Evolutionary conservation across 805 yeast genomes (phyloP).

Genomic region (Metschnikowia vanudenii): DNA sequence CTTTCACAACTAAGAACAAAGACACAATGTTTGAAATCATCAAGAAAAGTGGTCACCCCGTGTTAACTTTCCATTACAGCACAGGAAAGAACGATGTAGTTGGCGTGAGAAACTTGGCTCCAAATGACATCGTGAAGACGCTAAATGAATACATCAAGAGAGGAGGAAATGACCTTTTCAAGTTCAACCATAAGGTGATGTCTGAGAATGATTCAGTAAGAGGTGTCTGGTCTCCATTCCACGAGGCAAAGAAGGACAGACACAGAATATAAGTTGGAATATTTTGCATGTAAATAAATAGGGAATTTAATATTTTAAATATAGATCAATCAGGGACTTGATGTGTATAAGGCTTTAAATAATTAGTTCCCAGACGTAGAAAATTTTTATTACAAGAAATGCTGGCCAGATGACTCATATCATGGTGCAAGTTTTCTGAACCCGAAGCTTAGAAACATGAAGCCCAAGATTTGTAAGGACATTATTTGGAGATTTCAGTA

Average conservation of each 20-base stretch:
- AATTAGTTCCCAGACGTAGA: no score
- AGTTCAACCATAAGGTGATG: slow-evolving; percentile 70
- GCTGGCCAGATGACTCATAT: no score
- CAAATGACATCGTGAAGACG: slow-evolving; percentile 61
- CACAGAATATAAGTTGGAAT: slow-evolving; percentile 30
- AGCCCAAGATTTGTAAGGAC: no score
- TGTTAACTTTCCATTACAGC: slow-evolving; percentile 42
- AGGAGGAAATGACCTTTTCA: slow-evolving; percentile 64
- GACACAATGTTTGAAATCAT: slow-evolving; percentile 69
- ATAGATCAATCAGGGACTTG: neutral
- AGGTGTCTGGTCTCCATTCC: slow-evolving; percentile 98
- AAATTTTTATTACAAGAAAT: no score
- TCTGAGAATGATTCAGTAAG: slow-evolving; percentile 81
- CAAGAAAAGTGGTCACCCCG: slow-evolving; percentile 81
- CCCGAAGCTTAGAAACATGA: no score
- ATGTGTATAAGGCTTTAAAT: neutral
- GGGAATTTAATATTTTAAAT: neutral
- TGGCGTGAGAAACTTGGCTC: slow-evolving; percentile 72
- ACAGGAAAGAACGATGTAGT: slow-evolving; percentile 43
- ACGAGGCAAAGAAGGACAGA: slow-evolving; percentile 49
- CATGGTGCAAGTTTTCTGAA: no score
- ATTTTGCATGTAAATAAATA: slow-evolving; percentile 8
- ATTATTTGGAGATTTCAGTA: no score
- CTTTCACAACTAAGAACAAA: slow-evolving; percentile 60
- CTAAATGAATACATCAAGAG: slow-evolving; percentile 62